phyloP scores from a whole-genome alignment of 495 filamentous ascomycete species.

The Lasiosphaeriaceae sp. region DNA sequence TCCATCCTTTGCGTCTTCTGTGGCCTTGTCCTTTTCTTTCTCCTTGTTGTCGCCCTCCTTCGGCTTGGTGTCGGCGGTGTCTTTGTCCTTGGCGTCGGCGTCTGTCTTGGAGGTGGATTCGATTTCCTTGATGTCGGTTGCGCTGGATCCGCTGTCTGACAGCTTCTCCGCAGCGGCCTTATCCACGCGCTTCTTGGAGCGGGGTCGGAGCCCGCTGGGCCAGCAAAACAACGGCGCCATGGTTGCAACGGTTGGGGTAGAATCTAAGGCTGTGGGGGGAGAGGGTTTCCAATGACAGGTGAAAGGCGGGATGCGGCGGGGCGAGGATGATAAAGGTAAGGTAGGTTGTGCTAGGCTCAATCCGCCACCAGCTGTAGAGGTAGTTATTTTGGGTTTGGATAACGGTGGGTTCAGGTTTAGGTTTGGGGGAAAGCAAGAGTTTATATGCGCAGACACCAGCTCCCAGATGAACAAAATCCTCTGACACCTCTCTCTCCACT shows the following conservation, averaged over 20 bases:
- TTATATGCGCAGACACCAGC: no score
- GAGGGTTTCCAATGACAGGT: no score
- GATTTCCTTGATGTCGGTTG: not conserved
- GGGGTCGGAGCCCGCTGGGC: not conserved
- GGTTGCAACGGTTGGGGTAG: not conserved
- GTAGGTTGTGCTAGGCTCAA: no score
- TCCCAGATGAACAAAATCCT: no score
- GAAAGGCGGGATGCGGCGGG: no score
- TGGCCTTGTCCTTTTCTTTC: slow-evolving; percentile 13
- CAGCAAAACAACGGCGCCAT: not conserved
- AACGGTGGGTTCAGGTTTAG: no score
- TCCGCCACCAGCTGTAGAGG: no score
- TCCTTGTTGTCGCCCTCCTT: slow-evolving; percentile 1
- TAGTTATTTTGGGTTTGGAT: no score
- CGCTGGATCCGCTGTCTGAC: not conserved
- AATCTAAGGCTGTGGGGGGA: not conserved
- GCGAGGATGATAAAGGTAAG: no score
- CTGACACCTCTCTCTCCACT: no score
- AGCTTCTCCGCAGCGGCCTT: not conserved
- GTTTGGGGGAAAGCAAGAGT: no score
- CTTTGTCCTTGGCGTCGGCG: not conserved
- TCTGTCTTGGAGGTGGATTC: not conserved
- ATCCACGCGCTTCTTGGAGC: not conserved
- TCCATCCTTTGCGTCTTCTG: slow-evolving; percentile 12
- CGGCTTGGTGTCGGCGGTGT: not conserved